phyloP scores from a whole-genome alignment of 2,329 filamentous ascomycete genomes.

The Penicillium corylophilum region DNA sequence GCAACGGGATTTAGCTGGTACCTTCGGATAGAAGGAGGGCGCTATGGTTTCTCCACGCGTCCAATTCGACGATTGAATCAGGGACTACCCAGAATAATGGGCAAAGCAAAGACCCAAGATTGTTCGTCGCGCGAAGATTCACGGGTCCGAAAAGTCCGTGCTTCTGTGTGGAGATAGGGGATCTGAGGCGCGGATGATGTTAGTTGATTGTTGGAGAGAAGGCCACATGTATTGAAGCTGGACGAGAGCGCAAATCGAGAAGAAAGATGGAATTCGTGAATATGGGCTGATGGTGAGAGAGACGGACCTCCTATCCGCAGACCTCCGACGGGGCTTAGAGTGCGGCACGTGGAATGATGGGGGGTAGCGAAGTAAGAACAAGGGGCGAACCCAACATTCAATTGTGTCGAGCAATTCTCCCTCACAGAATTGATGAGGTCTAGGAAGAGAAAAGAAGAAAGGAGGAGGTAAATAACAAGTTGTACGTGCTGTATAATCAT shows the following conservation, averaged over 20 bases:
- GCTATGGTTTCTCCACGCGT: constrained; percentile 11
- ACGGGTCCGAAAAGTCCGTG: not conserved
- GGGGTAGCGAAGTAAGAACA: not conserved
- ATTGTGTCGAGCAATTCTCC: not conserved
- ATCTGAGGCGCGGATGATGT: constrained; percentile 5
- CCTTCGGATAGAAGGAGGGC: constrained; percentile 2
- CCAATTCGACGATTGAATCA: constrained; percentile 13
- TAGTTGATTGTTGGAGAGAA: constrained; percentile 1
- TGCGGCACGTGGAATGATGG: constrained; percentile 24
- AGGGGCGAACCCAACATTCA: not conserved
- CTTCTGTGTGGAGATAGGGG: not conserved
- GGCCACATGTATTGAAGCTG: not conserved
- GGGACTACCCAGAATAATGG: constrained; percentile 9
- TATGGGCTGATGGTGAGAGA: not conserved
- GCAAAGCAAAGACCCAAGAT: not conserved
- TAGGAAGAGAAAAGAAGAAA: not conserved
- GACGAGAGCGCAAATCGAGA: not conserved
- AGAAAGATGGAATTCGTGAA: not conserved
- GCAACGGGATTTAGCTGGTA: constrained; percentile 15
- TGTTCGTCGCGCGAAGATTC: not conserved
- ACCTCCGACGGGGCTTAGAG: constrained; percentile 20
- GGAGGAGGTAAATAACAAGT: not conserved
- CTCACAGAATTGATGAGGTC: not conserved
- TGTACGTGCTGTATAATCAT: not conserved
- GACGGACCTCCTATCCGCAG: constrained; percentile 23